Conservation (phyloP, 2,329 filamentous ascomycete species). For the Ophiocordyceps robertsii region DNA sequence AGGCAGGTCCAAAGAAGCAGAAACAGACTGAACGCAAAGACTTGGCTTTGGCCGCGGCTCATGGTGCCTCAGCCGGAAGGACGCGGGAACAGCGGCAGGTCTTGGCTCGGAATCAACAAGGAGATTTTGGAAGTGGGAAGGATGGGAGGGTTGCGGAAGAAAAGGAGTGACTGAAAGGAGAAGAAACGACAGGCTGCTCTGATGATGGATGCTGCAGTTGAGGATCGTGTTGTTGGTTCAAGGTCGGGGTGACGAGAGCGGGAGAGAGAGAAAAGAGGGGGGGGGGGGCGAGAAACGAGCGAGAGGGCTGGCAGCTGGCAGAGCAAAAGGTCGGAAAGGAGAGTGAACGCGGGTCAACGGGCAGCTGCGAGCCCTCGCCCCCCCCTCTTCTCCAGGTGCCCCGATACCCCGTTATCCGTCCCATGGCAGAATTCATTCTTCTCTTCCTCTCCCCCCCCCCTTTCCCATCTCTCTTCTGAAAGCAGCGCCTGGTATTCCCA, state of each 20-base stretch:
- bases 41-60: conserved; percentile 1
- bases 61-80: conserved; percentile 6
- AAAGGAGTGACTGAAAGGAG: conserved; percentile 1
- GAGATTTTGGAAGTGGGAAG: not conserved
- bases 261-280: not conserved
- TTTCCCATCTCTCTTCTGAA: too few species aligned
- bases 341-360: too few species aligned
- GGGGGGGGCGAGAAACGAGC: not conserved
- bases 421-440: too few species aligned
- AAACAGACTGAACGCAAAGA: not conserved
- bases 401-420: too few species aligned
- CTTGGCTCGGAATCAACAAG: not conserved
- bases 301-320: not conserved
- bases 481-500: too few species aligned
- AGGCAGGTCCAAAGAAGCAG: conserved; percentile 7
- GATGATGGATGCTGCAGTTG: conserved; percentile 1
- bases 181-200: not conserved
- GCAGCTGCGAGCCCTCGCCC: too few species aligned
- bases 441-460: too few species aligned
- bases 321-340: too few species aligned
- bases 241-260: not conserved
- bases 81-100: not conserved
- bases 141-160: conserved; percentile 1
- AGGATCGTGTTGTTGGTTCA: conserved; percentile 3
- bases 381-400: too few species aligned